phyloP scores from a whole-genome alignment of 257 asterid species.

The Phtheirospermum japonicum region DNA sequence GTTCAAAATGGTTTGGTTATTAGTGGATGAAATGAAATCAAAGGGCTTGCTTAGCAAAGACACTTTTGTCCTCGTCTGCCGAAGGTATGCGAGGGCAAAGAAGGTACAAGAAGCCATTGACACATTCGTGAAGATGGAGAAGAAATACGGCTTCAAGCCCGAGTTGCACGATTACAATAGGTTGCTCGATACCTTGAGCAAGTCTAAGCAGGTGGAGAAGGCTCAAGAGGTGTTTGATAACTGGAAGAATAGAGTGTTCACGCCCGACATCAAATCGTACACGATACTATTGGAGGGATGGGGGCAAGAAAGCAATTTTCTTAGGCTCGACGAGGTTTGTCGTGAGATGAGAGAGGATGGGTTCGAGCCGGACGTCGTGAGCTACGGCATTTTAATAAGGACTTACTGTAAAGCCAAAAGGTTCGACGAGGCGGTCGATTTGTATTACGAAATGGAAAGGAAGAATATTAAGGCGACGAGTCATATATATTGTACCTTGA shows the following conservation, averaged over 20 bases:
- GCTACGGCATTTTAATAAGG: constrained; percentile 67
- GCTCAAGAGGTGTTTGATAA: constrained; percentile 79
- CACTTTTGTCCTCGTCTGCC: constrained; percentile 64
- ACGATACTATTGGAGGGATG: constrained; percentile 78
- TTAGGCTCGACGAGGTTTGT: constrained; percentile 59
- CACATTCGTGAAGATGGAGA: constrained; percentile 75
- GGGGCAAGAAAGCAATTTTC: constrained; percentile 63
- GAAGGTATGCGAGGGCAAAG: constrained; percentile 79
- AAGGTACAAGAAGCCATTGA: constrained; percentile 65
- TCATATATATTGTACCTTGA: constrained; percentile 81
- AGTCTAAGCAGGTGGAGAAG: constrained; percentile 54
- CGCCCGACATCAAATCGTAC: constrained; percentile 62
- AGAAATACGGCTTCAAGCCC: constrained; percentile 52
- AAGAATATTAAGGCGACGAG: constrained; percentile 59
- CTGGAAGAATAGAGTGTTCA: constrained; percentile 51
- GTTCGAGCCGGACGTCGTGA: constrained; percentile 71
- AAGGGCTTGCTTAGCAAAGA: constrained; percentile 48
- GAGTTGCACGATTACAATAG: constrained; percentile 69
- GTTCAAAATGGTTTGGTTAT: constrained; percentile 70
- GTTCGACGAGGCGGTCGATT: constrained; percentile 45
- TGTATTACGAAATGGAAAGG: constrained; percentile 56
- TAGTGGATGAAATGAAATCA: constrained; percentile 63
- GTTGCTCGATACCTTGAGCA: constrained; percentile 68
- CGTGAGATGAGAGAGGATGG: constrained; percentile 69
- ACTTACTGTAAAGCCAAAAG: constrained; percentile 61